Evolutionary conservation across 2,329 filamentous ascomycete genomes (phyloP), one percentile per base, ranked within the genome.

Genomic region (Exophiala sp.): DNA sequence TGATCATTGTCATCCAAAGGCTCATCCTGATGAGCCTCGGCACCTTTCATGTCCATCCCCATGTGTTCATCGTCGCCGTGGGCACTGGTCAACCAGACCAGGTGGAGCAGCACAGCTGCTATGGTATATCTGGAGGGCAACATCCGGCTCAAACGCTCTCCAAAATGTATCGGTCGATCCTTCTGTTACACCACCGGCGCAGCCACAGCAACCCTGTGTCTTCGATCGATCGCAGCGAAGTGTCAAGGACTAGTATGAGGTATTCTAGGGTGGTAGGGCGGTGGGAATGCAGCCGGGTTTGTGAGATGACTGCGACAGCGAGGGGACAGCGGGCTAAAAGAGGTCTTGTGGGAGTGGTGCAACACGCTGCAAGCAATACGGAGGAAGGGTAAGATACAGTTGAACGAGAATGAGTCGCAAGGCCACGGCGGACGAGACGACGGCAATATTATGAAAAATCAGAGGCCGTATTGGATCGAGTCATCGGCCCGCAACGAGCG

Each of bases 61-160:
- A 24, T 35, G 11, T 54, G 35, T 16, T 48, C 49, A 35, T 55
- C 57, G 43, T 56, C 48, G 43, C 57, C 59, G 50, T 61, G 60
- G 9, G 55, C 58, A 13, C 43, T 23, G 7, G 52, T 51, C 13
- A 54, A 41, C 21, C 46, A 39, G 13, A 48, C 50, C 16, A 56
- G 45, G 34, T 48, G 46, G 45, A 60, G 59, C 56, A 62, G 57
- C 52, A 43, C 50, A 44, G 54, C 56, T 57, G 60, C 59, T 37
- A 52, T 23, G 11, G 49, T 38, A 23, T 23, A 30, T 52, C 48
- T 55, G 40, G 52, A 49, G 18, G 35, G 34, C 32, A 43, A 43
- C 58, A 60, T 61, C 27, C 53, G 51, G 48, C 34, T 24, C 35
- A 22, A 21, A 11, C 34, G 11, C 18, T 50, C 22, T 18, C 47